Evolutionary conservation across 805 yeast genomes (phyloP), one percentile per base, ranked within the genome.

Genomic region (Wickerhamomyces bovis): DNA sequence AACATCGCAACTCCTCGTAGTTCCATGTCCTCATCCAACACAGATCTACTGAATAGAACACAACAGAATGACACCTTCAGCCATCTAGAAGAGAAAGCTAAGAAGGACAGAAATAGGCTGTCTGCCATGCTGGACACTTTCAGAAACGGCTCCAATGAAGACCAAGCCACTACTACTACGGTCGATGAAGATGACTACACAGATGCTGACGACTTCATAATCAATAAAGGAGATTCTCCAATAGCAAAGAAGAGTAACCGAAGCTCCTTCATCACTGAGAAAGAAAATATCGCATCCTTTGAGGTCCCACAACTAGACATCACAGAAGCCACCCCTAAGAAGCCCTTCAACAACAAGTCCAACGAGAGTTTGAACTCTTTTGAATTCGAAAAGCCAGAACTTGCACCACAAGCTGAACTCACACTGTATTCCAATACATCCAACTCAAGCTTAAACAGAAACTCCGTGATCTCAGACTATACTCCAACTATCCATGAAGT

Each of bases 401-500:
- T 20, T 2, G 21, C 38, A 6, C 10, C 16, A 22, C 39, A 16
- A 6, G 31, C 41, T 23, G 20, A 39, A 10, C 13, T 19, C 22
- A 36, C 39, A 36, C 22, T 6, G 16, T 6, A 6, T 16, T 28
- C 23, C 40, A 42, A 20, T 18, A 23, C 36, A 6, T 16, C 44
- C 39, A 18, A 4, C 16, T 12, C 23, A 30, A 33, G 20, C 33
- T 22, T 35, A n/a, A 33, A 21, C 6, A 56, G 63, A 53, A 42
- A 45, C 35, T 60, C 64, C 1, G 41, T 53, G 16, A 45, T 56
- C 31, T 60, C 64, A 4, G 64, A 60, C 36, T 60, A 60, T 44
- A 51, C 61, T 0, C 55, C 58, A 16, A 47, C 55, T 18, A 55
- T 60, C 31, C 63, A 59, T 20, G 62, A 59, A 38, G 64, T 49